Percentiles rank a stretch among this genome's conserved stretches.
These are phyloP conservation scores for Crotalaria pallida DNA, from an alignment of 306 rosid genomes.

Conservation along the genomic window DNA sequence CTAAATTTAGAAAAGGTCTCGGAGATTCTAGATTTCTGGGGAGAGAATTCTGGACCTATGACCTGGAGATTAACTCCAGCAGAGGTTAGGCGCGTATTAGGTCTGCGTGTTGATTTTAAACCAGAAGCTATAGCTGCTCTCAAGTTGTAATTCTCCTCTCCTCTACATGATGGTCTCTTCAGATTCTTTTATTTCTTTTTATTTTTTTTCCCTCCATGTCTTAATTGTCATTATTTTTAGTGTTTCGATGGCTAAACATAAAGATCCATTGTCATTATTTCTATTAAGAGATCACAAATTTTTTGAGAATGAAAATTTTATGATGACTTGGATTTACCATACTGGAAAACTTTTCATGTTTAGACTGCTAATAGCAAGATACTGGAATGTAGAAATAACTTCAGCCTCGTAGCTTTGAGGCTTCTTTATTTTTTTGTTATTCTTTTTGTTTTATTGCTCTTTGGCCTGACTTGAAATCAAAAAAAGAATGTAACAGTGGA, in stretches of 20 bases:
- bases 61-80: conserved; percentile 98
- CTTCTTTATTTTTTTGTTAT: no score
- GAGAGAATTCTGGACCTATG: conserved; percentile 98
- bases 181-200: conserved; percentile 36
- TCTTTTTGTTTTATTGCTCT: no score
- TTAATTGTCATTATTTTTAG: conserved; percentile 1
- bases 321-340: no score
- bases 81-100: conserved; percentile 92
- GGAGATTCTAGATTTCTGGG: conserved; percentile 97
- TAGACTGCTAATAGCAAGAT: no score
- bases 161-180: conserved; percentile 6
- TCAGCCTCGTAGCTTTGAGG: no score
- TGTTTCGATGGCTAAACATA: conserved; percentile 6
- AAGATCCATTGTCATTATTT: background rate
- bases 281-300: no score
- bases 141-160: conserved; percentile 48
- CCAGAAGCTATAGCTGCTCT: conserved; percentile 86
- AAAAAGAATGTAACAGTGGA: no score
- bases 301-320: no score
- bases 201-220: conserved; percentile 15
- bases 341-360: no score
- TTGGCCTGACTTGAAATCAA: no score
- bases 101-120: conserved; percentile 88
- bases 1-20: conserved; percentile 94
- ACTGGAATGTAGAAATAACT: no score